phyloP scores from a whole-genome alignment of 345 rosid genomes.

The Hibiscus tridactylites region DNA sequence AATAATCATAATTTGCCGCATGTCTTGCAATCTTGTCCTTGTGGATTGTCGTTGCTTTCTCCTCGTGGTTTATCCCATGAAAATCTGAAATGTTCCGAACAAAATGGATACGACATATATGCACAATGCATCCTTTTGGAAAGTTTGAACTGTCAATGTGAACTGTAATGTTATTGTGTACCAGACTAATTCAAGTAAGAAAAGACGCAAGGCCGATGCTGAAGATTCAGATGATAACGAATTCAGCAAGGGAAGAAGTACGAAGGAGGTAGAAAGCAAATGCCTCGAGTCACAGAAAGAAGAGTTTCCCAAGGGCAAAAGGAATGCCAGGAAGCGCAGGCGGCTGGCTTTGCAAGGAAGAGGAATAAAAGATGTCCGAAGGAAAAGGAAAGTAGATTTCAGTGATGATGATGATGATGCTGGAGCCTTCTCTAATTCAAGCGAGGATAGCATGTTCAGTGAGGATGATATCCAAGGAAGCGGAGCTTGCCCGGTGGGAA shows the following conservation, averaged over 20 bases:
- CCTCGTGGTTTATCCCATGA: neutral
- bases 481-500: slow-evolving; percentile 22
- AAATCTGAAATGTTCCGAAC: neutral
- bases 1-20: neutral
- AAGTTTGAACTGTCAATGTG: neutral
- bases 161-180: slow-evolving; percentile 8
- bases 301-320: slow-evolving; percentile 88
- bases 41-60: neutral
- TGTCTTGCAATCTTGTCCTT: neutral
- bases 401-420: slow-evolving; percentile 40
- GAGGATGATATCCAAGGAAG: slow-evolving; percentile 54
- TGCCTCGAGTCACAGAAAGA: slow-evolving; percentile 61
- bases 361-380: slow-evolving; percentile 59
- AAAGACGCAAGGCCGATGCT: slow-evolving; percentile 67
- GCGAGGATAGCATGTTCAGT: slow-evolving; percentile 65
- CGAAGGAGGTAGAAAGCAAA: slow-evolving; percentile 35
- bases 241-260: slow-evolving; percentile 33
- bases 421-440: slow-evolving; percentile 53
- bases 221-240: slow-evolving; percentile 77
- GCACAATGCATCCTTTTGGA: neutral
- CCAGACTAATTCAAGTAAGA: slow-evolving; percentile 82
- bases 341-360: slow-evolving; percentile 72
- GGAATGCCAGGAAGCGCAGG: slow-evolving; percentile 81
- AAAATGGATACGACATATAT: neutral
- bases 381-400: slow-evolving; percentile 41